Evolutionary conservation across 73 alveolate species (phyloP).

Genomic region (Tetrahymena malaccensis): DNA sequence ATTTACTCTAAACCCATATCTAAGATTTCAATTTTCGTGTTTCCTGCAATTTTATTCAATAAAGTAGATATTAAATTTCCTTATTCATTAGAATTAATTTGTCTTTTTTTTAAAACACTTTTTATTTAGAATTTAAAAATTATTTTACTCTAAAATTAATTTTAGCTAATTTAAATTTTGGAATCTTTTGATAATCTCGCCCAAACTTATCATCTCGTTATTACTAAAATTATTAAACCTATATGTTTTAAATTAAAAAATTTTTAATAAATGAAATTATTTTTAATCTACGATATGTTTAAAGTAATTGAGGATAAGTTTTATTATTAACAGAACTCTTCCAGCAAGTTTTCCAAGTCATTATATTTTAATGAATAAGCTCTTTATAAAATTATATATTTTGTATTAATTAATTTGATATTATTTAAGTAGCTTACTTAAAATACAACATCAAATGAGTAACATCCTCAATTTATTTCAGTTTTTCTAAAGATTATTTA

Average conservation of each 20-base stretch:
- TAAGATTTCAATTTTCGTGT: too few species aligned
- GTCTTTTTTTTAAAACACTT: neutral
- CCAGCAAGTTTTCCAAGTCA: neutral
- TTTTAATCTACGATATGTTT: neutral
- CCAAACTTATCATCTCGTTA: neutral
- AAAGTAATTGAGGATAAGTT: too few species aligned
- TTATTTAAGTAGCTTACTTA: neutral
- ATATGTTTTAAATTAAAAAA: too few species aligned
- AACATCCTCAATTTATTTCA: too few species aligned
- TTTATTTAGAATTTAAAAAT: too few species aligned
- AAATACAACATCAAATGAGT: neutral
- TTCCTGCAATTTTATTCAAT: neutral
- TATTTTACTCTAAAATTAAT: neutral
- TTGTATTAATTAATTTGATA: too few species aligned
- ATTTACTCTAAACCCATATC: neutral
- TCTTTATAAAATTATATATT: neutral
- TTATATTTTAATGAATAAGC: neutral
- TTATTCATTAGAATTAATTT: too few species aligned
- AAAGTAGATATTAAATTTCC: too few species aligned
- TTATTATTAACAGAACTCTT: neutral
- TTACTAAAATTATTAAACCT: neutral
- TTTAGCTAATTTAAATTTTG: too few species aligned
- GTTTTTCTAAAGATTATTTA: too few species aligned
- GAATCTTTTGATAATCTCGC: neutral
- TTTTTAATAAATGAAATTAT: too few species aligned